Evolutionary conservation across 2,329 filamentous ascomycete species (phyloP).

Genomic region (Fusarium compactum): DNA sequence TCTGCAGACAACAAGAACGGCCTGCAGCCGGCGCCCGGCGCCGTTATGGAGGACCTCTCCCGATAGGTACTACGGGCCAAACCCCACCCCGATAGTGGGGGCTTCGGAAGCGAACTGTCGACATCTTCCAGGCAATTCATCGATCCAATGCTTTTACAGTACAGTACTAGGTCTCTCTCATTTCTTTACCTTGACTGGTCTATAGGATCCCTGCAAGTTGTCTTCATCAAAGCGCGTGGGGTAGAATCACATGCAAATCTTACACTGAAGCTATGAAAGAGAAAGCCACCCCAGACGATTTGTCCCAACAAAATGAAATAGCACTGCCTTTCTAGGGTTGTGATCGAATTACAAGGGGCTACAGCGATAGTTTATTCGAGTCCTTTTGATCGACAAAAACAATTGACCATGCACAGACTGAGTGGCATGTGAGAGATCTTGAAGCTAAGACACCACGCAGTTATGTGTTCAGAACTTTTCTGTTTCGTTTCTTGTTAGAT

Average conservation of each 20-base stretch:
- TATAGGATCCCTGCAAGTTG: slow-evolving; percentile 9
- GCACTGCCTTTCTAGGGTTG: neutral
- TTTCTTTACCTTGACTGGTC: slow-evolving; percentile 13
- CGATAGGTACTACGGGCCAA: slow-evolving; percentile 43
- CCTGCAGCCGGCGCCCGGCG: slow-evolving; percentile 41
- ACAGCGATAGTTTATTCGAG: neutral
- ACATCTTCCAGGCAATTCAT: slow-evolving; percentile 9
- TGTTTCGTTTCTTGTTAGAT: neutral
- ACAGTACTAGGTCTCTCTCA: slow-evolving; percentile 15
- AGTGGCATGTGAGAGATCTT: neutral
- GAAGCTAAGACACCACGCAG: neutral
- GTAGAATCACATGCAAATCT: slow-evolving; percentile 40
- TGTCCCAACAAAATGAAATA: slow-evolving; percentile 19
- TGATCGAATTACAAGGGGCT: slow-evolving; percentile 1
- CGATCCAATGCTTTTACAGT: slow-evolving; percentile 7
- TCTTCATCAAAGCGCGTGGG: slow-evolving; percentile 29
- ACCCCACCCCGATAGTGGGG: slow-evolving; percentile 43
- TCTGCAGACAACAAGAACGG: slow-evolving; percentile 23
- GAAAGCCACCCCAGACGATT: slow-evolving; percentile 13
- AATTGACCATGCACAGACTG: neutral
- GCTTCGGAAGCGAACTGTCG: slow-evolving; percentile 33
- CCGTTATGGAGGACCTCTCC: slow-evolving; percentile 44
- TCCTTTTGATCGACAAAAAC: slow-evolving; percentile 10
- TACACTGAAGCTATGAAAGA: neutral
- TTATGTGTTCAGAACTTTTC: neutral